phyloP scores from a whole-genome alignment of 2,329 filamentous ascomycete genomes.

The Apiospora rasikravindrae region DNA sequence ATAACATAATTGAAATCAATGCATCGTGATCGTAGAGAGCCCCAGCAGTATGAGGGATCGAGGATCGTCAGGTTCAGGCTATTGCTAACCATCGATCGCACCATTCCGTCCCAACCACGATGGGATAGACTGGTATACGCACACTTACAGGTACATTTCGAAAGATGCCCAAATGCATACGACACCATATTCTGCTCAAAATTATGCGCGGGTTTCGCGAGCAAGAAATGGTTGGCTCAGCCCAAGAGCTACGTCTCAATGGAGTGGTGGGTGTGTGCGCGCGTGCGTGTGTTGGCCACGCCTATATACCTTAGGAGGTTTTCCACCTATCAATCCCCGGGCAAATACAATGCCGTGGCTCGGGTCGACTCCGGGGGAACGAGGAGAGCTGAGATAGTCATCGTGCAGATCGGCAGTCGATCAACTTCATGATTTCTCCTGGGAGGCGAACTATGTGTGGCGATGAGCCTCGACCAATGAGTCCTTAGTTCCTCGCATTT shows the following conservation, averaged over 20 bases:
- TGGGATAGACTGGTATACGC: neutral
- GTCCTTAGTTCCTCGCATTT: neutral
- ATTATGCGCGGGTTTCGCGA: neutral
- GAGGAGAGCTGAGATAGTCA: neutral
- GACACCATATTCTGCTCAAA: neutral
- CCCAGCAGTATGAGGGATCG: neutral
- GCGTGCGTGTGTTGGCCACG: neutral
- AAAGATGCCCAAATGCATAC: constrained; percentile 6
- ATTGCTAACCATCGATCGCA: neutral
- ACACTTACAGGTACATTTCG: neutral
- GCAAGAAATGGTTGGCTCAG: neutral
- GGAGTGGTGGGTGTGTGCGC: neutral
- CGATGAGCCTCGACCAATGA: neutral
- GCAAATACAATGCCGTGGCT: neutral
- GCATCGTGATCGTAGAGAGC: neutral
- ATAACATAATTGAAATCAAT: neutral
- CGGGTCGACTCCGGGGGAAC: neutral
- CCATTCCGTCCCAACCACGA: neutral
- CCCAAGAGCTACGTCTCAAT: neutral
- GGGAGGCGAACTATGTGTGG: neutral
- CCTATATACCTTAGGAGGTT: constrained; percentile 5
- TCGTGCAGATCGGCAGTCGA: constrained; percentile 10
- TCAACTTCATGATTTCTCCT: neutral
- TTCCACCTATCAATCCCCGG: constrained; percentile 5
- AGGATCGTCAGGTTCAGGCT: neutral